Base-by-base conservation (phyloP, 2,329 filamentous ascomycete species). In the Pestalotiopsis sp. region DNA sequence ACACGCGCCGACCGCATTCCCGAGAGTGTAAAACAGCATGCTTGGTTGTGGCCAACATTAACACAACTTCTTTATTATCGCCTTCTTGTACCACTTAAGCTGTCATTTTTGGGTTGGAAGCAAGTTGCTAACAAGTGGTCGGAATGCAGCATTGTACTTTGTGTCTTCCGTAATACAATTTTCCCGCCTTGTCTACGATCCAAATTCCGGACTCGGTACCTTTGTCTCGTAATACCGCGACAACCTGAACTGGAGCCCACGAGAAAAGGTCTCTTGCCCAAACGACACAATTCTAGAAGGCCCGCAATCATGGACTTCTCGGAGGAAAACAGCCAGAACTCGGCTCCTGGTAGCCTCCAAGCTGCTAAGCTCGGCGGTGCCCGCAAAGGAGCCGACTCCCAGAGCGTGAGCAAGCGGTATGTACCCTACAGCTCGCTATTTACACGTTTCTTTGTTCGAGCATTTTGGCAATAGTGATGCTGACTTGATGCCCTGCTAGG, bases 321-420 rank as follows among this genome's bases (percentile, higher is more conserved):
- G 58, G 84, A 84, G 79, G 87, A 88, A 73, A 86, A 92, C 74
- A 87, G 82, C 66, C 91, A 94, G 79, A 93, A 91, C 80, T 84
- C 90, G 66, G 87, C 87, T 26, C 89, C 89, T 38, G 88, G 89
- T 73, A 86, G 84, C 73, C 81, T 86, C 67, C 85, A 89, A 75
- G 85, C 88, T 67, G 83, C 86, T 68, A 92, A 92, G 82, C 83
- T 91, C 68, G 82, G 84, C 70, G 82, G 83, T 60, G 79, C 84
- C 64, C 85, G 87, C 71, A 89, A 85, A 71, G 84, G 85, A 38
- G 83, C 85, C 62, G 91, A 94, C 78, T 86, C 88, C 48, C 90
- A 92, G 76, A 93, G 90, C 79, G 92, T 94, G 6, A 20, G 56
- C 35, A 59, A 68, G 60, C 66, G 59, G 40, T 61, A 70, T 24